These are phyloP conservation scores for Geranomyces variabilis DNA, from an alignment of 192 early-diverging fungal species.

Conservation along the genomic window DNA sequence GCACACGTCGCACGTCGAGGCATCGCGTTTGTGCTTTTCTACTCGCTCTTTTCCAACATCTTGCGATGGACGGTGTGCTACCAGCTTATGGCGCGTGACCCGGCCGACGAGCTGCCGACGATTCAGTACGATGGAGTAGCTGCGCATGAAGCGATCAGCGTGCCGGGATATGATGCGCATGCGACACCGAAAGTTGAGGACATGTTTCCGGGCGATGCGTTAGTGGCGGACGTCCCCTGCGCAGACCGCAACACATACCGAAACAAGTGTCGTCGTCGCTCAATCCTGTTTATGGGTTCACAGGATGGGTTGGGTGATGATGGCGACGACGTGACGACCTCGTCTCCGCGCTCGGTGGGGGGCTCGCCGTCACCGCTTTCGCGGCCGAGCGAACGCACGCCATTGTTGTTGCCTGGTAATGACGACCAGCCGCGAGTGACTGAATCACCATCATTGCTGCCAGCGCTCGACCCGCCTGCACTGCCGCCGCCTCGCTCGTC, in stretches of 20 bases:
- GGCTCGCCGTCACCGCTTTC: background rate
- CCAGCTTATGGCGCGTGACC: constrained; percentile 5
- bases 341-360: too few species aligned
- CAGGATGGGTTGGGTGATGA: background rate
- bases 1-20: constrained; percentile 28
- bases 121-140: background rate
- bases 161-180: background rate
- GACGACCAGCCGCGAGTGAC: too few species aligned
- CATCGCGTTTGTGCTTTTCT: constrained; percentile 73
- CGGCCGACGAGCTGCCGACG: constrained; percentile 1
- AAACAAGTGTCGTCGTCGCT: background rate
- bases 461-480: too few species aligned
- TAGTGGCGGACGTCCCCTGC: constrained; percentile 3
- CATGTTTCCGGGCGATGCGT: constrained; percentile 24
- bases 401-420: background rate
- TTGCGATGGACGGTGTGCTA: constrained; percentile 78
- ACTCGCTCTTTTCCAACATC: constrained; percentile 77
- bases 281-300: background rate
- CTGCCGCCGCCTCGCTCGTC: too few species aligned
- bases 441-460: too few species aligned
- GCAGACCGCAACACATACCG: constrained; percentile 1
- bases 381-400: background rate
- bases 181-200: background rate
- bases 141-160: background rate
- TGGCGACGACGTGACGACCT: background rate